Percentiles rank a stretch among this genome's conserved stretches.
Evolutionary conservation across 257 asterid species (phyloP).

Genomic region (Euphrasia confusa): DNA sequence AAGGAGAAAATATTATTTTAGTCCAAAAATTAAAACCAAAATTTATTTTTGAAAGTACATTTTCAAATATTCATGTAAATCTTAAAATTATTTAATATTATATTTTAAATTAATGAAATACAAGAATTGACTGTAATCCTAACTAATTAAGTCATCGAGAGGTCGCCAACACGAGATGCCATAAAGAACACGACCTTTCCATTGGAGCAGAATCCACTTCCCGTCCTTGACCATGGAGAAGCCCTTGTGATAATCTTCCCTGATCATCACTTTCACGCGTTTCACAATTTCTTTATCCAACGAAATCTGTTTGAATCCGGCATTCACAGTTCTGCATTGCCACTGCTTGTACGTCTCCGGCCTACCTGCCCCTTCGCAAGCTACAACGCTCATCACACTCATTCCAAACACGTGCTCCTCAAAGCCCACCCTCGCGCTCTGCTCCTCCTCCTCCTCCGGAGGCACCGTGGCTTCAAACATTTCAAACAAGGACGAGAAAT

Average conservation of each 20-base stretch:
- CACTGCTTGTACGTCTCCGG: constrained; percentile 59
- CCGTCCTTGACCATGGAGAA: constrained; percentile 45
- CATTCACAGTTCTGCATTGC: constrained; percentile 34
- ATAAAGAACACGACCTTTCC: constrained; percentile 47
- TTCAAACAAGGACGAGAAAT: constrained; percentile 41
- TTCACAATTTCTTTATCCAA: constrained; percentile 32
- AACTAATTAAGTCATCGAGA: no score
- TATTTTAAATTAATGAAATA: no score
- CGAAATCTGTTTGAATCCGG: constrained; percentile 37
- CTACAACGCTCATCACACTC: constrained; percentile 33
- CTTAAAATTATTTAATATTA: no score
- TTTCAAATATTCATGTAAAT: no score
- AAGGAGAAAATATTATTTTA: no score
- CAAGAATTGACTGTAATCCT: no score
- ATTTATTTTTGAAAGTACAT: no score
- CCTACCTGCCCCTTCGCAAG: constrained; percentile 53
- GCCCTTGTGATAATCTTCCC: constrained; percentile 38
- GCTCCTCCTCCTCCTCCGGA: constrained; percentile 20
- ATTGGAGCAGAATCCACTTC: constrained; percentile 49
- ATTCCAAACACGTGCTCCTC: constrained; percentile 34
- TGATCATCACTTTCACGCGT: constrained; percentile 29
- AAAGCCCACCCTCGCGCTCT: constrained; percentile 30
- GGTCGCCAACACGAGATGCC: constrained; percentile 46
- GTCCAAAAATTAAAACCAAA: no score
- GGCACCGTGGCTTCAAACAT: constrained; percentile 38